Evolutionary conservation across 2,329 filamentous ascomycete genomes (phyloP).

Genomic region (Aspergillus luchuensis): DNA sequence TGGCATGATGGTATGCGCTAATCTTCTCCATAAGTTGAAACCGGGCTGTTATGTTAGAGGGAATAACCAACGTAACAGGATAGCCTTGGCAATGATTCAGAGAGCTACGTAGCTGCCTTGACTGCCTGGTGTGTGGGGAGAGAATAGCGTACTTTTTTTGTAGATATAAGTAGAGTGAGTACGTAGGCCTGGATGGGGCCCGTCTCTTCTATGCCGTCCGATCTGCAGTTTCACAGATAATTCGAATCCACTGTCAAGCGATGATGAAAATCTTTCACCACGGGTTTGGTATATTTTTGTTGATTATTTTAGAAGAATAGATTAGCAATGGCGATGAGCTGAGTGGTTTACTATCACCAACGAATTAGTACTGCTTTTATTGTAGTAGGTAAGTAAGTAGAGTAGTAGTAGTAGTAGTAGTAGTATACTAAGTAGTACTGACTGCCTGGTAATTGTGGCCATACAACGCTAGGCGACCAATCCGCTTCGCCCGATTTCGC

Average conservation of each 20-base stretch:
- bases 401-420: too few species aligned
- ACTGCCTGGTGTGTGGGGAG: background rate
- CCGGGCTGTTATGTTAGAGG: too few species aligned
- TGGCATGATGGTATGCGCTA: background rate
- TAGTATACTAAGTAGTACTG: background rate
- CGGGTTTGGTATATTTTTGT: background rate
- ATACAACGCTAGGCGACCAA: background rate
- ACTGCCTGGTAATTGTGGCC: background rate
- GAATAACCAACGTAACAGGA: too few species aligned
- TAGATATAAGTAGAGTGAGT: background rate
- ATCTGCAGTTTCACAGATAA: background rate
- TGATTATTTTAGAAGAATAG: background rate
- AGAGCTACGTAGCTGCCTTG: background rate
- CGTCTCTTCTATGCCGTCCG: background rate
- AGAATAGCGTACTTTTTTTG: too few species aligned
- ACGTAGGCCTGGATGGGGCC: background rate
- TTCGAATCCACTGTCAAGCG: background rate
- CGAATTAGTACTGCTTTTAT: slow-evolving; percentile 12
- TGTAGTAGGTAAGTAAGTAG: background rate
- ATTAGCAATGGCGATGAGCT: background rate
- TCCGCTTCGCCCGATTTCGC: background rate
- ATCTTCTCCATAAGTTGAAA: too few species aligned
- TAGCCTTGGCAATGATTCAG: background rate
- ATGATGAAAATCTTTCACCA: background rate
- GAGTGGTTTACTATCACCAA: too few species aligned